Base-by-base conservation (phyloP, 2,329 filamentous ascomycete species). In the Penicillium sp. region DNA sequence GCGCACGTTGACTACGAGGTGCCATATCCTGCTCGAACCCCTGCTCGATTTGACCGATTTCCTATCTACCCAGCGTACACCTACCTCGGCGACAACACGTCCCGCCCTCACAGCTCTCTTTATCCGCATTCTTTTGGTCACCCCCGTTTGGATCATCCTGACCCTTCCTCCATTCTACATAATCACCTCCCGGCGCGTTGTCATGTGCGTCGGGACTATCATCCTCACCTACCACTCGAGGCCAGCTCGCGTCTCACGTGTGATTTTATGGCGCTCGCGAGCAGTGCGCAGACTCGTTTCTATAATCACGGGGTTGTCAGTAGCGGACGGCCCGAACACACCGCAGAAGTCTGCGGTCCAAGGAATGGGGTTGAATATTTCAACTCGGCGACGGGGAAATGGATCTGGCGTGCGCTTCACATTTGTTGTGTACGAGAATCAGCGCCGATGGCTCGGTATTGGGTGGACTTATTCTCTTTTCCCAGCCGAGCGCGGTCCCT, bases 341-440 rank as follows among this genome's bases (percentile, higher is more conserved):
- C 49, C 33, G 10, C 61, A 67, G 58, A 71, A 79, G 38, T 75
- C 78, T 40, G 70, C 79, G 69, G 75, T 75, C 53, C 79, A 82
- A 60, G 80, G 82, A 42, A 80, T 79, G 66, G 76, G 77, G 1
- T 78, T 82, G 33, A 80, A 82, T 56, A 78, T 84, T 35, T 80
- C 81, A 17, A 81, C 82, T 22, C 75, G 71, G 56, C 75, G 76
- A 58, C 72, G 76, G 51, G 68, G 80, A 65, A 71, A 77, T 65
- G 89, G 90, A 4, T 87, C 92, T 0, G 93, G 93, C 1, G 91
- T 99, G 15, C 91, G 93, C 49, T 99, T 99, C 73, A 99, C 95
- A 0, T 99, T 99, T 66, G 93, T 95, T 53, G 84, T 99, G 2
- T 98, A 93, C 72, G 95, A 99, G 76, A 99, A 99, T 70, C 95